These are phyloP conservation scores for Lasiosphaeria miniovina DNA, from an alignment of 495 filamentous ascomycete species.

Conservation along the genomic window DNA sequence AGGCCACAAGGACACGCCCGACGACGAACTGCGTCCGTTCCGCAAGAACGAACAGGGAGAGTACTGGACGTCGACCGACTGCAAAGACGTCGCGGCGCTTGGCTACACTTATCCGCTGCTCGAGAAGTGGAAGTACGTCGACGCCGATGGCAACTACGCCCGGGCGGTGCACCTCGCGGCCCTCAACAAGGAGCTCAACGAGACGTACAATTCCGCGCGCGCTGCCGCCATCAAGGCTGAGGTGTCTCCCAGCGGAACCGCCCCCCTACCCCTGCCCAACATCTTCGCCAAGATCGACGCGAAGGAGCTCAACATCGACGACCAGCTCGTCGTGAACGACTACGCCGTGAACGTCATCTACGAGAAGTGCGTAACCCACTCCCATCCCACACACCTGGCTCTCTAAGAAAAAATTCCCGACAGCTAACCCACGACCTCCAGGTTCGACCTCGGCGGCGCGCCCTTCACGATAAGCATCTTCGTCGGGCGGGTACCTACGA, in stretches of 20 bases:
- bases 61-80: background rate
- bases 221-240: background rate
- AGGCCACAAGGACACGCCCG: background rate
- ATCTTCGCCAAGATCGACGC: too few species aligned
- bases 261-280: too few species aligned
- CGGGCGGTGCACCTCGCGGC: background rate
- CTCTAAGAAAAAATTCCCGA: background rate
- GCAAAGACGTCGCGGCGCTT: background rate
- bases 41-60: background rate
- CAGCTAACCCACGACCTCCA: background rate
- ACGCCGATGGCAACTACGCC: background rate
- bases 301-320: too few species aligned
- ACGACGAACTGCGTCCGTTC: background rate
- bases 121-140: background rate
- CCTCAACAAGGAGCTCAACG: background rate
- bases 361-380: background rate
- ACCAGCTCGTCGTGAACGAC: background rate
- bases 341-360: constrained; percentile 9
- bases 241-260: too few species aligned
- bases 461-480: constrained; percentile 10
- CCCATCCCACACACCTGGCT: background rate
- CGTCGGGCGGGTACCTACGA: constrained; percentile 2
- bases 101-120: background rate
- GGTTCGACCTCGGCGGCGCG: background rate
- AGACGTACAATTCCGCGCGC: background rate